A percentile compares a stretch with the other conserved stretches of the same genome.
phyloP scores from a whole-genome alignment of 106 monocot species.

The Acorus gramineus region DNA sequence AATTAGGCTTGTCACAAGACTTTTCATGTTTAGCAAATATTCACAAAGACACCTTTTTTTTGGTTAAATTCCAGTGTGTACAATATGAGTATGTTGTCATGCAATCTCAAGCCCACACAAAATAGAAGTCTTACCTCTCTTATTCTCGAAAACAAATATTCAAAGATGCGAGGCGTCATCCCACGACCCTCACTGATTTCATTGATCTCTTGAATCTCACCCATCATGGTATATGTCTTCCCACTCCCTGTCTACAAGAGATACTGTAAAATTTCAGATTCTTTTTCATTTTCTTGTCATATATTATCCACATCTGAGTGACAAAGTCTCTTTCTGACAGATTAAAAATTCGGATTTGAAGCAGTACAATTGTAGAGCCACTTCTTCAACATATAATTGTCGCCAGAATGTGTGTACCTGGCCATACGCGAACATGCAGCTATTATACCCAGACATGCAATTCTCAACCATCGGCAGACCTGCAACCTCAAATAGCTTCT shows the following conservation, averaged over 20 bases:
- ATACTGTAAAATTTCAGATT: not conserved
- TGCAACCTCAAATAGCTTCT: conserved; percentile 54
- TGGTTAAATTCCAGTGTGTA: too few species aligned
- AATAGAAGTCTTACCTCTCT: conserved; percentile 28
- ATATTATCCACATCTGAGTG: too few species aligned
- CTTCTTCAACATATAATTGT: too few species aligned
- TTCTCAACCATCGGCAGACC: conserved; percentile 75
- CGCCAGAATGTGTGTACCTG: conserved; percentile 25
- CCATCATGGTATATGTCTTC: conserved; percentile 77
- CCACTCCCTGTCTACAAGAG: conserved; percentile 72
- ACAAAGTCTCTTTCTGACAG: too few species aligned
- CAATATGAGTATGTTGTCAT: too few species aligned
- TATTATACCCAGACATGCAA: conserved; percentile 75
- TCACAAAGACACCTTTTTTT: too few species aligned
- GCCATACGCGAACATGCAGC: conserved; percentile 82
- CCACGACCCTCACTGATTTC: conserved; percentile 38
- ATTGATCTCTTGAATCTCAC: conserved; percentile 35
- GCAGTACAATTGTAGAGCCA: too few species aligned
- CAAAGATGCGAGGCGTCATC: conserved; percentile 73
- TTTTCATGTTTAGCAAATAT: too few species aligned
- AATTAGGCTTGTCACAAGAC: not conserved
- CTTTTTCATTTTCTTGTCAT: too few species aligned
- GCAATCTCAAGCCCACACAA: not conserved
- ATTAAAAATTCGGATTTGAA: too few species aligned
- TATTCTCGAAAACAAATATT: conserved; percentile 57